Evolutionary conservation across 164 flowering plant species (phyloP).

Genomic region (Litsea cubeba): DNA sequence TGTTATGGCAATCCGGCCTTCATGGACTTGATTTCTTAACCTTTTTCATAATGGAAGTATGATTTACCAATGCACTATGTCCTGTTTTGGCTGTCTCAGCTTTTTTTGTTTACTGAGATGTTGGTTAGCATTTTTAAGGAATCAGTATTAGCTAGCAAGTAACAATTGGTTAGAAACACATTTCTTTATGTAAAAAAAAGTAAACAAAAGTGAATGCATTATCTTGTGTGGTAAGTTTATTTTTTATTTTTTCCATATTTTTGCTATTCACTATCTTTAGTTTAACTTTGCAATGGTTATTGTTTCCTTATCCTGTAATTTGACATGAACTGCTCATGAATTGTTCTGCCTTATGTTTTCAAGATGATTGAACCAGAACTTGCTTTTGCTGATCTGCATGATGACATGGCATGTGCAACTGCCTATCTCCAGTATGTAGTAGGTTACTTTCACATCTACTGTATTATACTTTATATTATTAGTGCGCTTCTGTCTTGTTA

Average conservation of each 20-base stretch:
- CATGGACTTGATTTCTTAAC: no score
- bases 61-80: no score
- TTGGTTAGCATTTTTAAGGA: no score
- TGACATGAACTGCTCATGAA: background rate
- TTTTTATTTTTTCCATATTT: background rate
- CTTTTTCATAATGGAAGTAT: no score
- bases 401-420: conserved; percentile 99
- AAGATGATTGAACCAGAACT: conserved; percentile 99
- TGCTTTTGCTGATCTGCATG: conserved; percentile 93
- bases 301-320: background rate
- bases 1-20: no score
- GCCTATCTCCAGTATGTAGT: conserved; percentile 99
- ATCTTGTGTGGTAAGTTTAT: no score
- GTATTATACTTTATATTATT: background rate
- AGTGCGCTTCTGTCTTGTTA: background rate
- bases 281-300: background rate
- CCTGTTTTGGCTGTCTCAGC: no score
- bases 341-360: conserved; percentile 12
- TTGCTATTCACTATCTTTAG: background rate
- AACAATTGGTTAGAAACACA: no score
- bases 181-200: no score
- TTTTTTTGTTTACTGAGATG: no score
- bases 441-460: conserved; percentile 55
- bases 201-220: background rate
- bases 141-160: no score